Base-by-base conservation (phyloP, 352 stramenopile species). In the Aphanomyces cochlioides region DNA sequence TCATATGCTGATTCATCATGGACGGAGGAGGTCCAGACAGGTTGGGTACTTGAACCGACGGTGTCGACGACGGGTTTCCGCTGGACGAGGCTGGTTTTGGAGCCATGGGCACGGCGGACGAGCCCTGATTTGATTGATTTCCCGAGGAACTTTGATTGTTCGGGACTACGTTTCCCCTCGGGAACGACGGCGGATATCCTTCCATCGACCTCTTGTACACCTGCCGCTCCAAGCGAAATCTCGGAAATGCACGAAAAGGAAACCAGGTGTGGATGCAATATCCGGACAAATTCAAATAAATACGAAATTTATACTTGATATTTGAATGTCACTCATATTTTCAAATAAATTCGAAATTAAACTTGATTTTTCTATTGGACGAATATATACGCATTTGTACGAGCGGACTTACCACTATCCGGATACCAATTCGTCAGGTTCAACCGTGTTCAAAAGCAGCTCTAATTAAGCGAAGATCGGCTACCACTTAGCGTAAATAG, bases 141-240 rank as follows among this genome's bases (percentile, higher is more conserved):
- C 54, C 21, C 12, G 54, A 17, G n/a, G 54, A 37, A 7, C 10
- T 28, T 5, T 54, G 64, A 28, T 34, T 70, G 15, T 7, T 70
- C 64, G 40, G 36, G 36, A 61, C 21, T 15, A 56, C 47, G 47
- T 63, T 70, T 17, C 50, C 38, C 47, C 64, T 47, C 28, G 64
- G 64, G 36, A 63, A 70, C 45, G 64, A 70, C 39, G 64, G 47
- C 38, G 64, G 64, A 50, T 70, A 70, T 64, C 64, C 64, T 70
- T 70, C 64, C 64, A 70, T 70, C 43, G 7, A 61, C 37, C 54
- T 58, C 21, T 10, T 19, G 15, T 15, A 28, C 37, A 21, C 28
- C 28, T 28, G 28, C 28, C 28, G 28, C 28, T 28, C 28, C 57
- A 50, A 15, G 28, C 57, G 19, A 47, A 59, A 19, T 59, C 50